Evolutionary conservation across 257 asterid species (phyloP), one percentile per base, ranked within the genome.

Genomic region (Apocynum venetum): DNA sequence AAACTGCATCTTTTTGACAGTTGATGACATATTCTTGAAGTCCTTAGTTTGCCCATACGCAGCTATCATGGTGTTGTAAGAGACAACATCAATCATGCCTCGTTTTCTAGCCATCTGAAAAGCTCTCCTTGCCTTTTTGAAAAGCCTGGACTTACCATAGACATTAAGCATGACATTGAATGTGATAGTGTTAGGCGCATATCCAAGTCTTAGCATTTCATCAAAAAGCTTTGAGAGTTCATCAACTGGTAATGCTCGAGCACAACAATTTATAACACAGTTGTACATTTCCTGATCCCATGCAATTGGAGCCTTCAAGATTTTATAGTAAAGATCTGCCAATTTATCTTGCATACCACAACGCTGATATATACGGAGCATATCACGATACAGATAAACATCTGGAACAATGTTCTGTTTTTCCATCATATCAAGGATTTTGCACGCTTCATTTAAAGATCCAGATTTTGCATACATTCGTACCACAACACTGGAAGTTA

Each of bases 201-300:
- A 94, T 73, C 97, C 97, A 81, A 69, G 87, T 77, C 77, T 82
- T 80, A 94, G 91, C 98, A 92, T 94, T 80, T 91, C 95, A 40
- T 91, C 95, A 36, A 94, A 91, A 47, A 92, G 88, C 88, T 88
- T 90, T 1, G 97, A 84, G 19, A 94, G 96, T 77, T 94, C 98
- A 79, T 94, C 98, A 48, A 94, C 96, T 25, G 97, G 97, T 82
- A 94, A 80, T 40, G 95, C 97, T 48, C 85, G 80, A 12, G 98
- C 91, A 63, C 98, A 94, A 79, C 97, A 94, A 85, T 91, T 92
- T 83, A 94, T 89, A 49, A 91, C 90, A 71, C 97, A 94, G 79
- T 87, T 94, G 85, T 92, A 94, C 98, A 94, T 89, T 82, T 94
- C 93, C 86, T 92, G 91, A 79, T 94, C 97, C 97, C 97, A 91